These are phyloP conservation scores for Takashimella tepidaria DNA, from an alignment of 1,284 basidiomycete species.

Conservation along the genomic window DNA sequence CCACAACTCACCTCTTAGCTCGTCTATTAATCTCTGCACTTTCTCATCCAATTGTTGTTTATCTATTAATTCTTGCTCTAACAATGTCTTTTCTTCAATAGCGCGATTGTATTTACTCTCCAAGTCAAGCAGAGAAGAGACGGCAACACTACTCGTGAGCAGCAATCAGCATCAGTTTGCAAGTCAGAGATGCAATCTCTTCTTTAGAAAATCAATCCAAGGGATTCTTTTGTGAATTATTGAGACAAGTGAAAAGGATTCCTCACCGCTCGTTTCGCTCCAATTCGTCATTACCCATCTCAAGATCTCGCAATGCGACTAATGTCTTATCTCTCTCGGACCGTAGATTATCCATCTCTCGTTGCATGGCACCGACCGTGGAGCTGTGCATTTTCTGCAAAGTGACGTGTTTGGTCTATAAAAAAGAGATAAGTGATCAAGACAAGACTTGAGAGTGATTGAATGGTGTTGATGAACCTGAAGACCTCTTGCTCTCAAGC, in stretches of 20 bases:
- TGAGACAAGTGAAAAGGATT: no score
- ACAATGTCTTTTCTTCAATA: constrained; percentile 91
- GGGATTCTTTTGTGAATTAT: no score
- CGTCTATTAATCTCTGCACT: constrained; percentile 85
- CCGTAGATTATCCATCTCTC: constrained; percentile 73
- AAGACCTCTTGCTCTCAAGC: background rate
- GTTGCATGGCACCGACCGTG: constrained; percentile 56
- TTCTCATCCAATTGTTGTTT: constrained; percentile 89
- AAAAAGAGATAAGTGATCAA: background rate
- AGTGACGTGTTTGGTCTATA: constrained; percentile 76
- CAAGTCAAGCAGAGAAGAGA: constrained; percentile 83
- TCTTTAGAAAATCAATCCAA: background rate
- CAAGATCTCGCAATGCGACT: constrained; percentile 76
- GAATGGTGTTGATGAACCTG: no score
- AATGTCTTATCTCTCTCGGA: constrained; percentile 74
- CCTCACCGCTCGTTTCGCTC: constrained; percentile 73
- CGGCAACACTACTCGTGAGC: constrained; percentile 69
- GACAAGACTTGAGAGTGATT: no score
- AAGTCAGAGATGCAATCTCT: background rate
- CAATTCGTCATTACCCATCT: constrained; percentile 93
- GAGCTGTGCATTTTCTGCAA: constrained; percentile 86
- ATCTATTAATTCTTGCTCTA: constrained; percentile 93
- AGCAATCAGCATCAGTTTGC: background rate
- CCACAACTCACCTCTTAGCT: constrained; percentile 68
- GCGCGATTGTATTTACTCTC: constrained; percentile 86